Conservation (phyloP, 805 yeast genomes). For the Kazachstania taianensis region DNA sequence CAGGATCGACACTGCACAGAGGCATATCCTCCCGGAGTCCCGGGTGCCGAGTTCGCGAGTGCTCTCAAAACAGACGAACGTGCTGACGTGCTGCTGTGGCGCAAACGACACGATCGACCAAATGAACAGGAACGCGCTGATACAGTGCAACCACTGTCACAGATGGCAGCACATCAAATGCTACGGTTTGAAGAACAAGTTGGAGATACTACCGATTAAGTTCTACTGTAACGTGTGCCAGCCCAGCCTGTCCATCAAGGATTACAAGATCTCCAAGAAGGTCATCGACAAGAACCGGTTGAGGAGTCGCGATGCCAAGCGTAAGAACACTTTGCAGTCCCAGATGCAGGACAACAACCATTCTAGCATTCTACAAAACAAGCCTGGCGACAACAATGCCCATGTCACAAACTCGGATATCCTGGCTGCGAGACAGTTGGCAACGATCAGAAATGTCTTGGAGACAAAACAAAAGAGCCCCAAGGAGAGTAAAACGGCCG, state of each 20-base stretch:
- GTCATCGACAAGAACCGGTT: conserved; percentile 10
- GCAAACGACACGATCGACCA: conserved; percentile 38
- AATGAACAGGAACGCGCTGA: conserved; percentile 54
- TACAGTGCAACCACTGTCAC: conserved; percentile 86
- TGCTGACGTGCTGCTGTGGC: conserved; percentile 82
- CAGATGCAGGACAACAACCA: too few species aligned
- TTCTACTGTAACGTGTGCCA: conserved; percentile 75
- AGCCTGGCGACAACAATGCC: too few species aligned
- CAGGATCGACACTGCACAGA: conserved; percentile 1
- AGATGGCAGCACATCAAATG: conserved; percentile 94
- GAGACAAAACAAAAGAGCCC: too few species aligned
- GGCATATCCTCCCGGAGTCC: conserved; percentile 23
- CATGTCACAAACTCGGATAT: too few species aligned
- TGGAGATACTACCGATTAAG: conserved; percentile 64
- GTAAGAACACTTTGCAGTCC: too few species aligned
- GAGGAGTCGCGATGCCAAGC: too few species aligned
- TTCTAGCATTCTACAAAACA: too few species aligned
- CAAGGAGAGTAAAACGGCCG: too few species aligned
- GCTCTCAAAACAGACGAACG: conserved; percentile 71
- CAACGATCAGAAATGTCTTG: too few species aligned
- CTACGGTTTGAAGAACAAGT: conserved; percentile 61
- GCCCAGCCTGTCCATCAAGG: conserved; percentile 21
- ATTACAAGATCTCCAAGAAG: conserved; percentile 9
- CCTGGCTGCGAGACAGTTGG: too few species aligned
- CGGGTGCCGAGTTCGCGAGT: conserved; percentile 30